Evolutionary conservation across 805 yeast genomes (phyloP).

Genomic region (Kurtzmaniella fragi): DNA sequence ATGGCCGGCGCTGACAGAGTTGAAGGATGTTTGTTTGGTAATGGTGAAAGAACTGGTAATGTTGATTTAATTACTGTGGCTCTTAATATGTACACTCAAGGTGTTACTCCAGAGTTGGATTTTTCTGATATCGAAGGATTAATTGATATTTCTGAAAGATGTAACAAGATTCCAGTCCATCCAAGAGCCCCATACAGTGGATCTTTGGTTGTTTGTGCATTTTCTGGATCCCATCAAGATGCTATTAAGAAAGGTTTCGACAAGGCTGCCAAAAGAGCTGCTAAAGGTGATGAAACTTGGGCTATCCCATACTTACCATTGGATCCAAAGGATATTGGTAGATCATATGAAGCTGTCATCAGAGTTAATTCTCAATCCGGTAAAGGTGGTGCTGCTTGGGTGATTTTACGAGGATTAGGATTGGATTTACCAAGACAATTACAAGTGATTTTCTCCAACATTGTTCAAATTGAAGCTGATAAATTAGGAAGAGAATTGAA

Average conservation of each 20-base stretch:
- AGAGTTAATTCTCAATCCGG: conserved; percentile 87
- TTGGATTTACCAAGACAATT: conserved; percentile 77
- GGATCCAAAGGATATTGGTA: conserved; percentile 81
- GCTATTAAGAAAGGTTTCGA: conserved; percentile 82
- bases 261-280: conserved; percentile 35
- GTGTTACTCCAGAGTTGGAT: conserved; percentile 65
- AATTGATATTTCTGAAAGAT: conserved; percentile 69
- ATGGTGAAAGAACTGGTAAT: conserved; percentile 85
- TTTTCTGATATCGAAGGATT: conserved; percentile 62
- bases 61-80: conserved; percentile 79
- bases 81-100: conserved; percentile 74
- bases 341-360: conserved; percentile 88
- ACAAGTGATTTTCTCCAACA: conserved; percentile 69
- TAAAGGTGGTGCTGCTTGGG: conserved; percentile 89
- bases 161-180: conserved; percentile 76
- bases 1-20: conserved; percentile 86
- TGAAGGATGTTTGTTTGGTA: conserved; percentile 81
- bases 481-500: conserved; percentile 65
- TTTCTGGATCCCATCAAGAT: conserved; percentile 84
- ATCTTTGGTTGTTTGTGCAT: conserved; percentile 76
- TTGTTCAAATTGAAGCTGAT: conserved; percentile 70
- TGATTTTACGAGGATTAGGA: conserved; percentile 68
- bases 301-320: conserved; percentile 76
- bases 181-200: conserved; percentile 84
- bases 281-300: conserved; percentile 46